Base-by-base conservation (phyloP, 257 asterid genomes). In the Striga asiatica region DNA sequence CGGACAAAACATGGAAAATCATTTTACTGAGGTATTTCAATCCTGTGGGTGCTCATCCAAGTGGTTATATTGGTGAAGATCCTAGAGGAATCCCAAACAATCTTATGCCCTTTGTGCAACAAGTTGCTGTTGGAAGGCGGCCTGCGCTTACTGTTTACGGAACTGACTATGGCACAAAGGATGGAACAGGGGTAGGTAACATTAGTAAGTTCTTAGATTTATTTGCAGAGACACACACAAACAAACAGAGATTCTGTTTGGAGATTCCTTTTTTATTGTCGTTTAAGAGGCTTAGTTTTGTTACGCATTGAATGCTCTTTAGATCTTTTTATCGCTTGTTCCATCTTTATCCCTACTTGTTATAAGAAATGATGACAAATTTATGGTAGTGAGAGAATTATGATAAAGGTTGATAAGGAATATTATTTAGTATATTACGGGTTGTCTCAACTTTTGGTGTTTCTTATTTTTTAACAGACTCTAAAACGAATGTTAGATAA, bases 41-140 rank as follows among this genome's bases (percentile, higher is more conserved):
- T 72, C 99, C 99, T 2, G 95, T 92, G 14, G 97, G 97, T 32
- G 99, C 97, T 13, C 97, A 92, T 72, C 77, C 94, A 48, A 84
- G 97, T 66, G 97, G 99, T 46, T 14, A 51, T 21, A 92, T 92
- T 62, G 99, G 99, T 21, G 99, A 92, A 77, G 99, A 92, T 75
- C 97, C 99, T 3, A 76, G 77, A 14, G 95, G 99, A 42, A 73
- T 74, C 62, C 99, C 97, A 20, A 88, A 92, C 88, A 92, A 92
- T 71, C 93, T 92, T 48, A 92, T 88, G 97, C 99, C 97, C 25
- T 92, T 79, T 76, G 91, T 92, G 18, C 97, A 88, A 54, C 99
- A 92, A 88, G 93, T 92, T 16, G 99, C 97, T 43, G 99, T 92
- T 46, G 95, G 97, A 54, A 85, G 99, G 77, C 78, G 82, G 41